A percentile compares a stretch with the other conserved stretches of the same genome.
Evolutionary conservation across 2,329 filamentous ascomycete species (phyloP).

Genomic region (Seiridium cupressi): DNA sequence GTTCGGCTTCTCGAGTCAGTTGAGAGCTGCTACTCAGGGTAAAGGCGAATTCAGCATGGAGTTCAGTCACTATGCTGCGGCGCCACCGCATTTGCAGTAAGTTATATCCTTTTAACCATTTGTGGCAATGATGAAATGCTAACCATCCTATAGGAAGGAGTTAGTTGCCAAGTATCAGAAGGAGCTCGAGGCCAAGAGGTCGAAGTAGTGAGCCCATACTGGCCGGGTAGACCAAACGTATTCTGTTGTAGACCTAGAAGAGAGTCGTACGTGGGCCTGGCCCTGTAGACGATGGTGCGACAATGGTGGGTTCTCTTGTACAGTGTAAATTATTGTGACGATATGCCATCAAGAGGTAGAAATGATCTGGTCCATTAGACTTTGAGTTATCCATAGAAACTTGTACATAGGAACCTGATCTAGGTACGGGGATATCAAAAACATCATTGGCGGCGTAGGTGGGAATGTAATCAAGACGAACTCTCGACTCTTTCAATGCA

Average conservation of each 20-base stretch:
- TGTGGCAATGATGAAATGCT: constrained; percentile 12
- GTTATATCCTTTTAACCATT: constrained; percentile 31
- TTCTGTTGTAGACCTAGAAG: no score
- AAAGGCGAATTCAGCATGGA: constrained; percentile 99
- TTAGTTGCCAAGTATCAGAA: constrained; percentile 58
- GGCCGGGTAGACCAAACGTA: neutral
- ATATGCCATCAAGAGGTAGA: constrained; percentile 5
- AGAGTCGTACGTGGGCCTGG: no score
- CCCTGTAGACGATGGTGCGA: neutral
- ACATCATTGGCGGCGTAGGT: neutral
- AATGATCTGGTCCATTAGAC: neutral
- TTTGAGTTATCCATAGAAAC: constrained; percentile 1
- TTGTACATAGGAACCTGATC: neutral
- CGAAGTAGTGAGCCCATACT: constrained; percentile 38
- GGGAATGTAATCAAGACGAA: neutral
- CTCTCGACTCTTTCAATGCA: neutral
- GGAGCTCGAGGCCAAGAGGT: constrained; percentile 56
- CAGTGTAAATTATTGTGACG: constrained; percentile 4
- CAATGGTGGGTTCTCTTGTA: neutral
- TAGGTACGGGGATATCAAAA: neutral
- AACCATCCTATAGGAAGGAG: constrained; percentile 47
- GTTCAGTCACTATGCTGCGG: constrained; percentile 91
- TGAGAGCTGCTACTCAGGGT: constrained; percentile 91
- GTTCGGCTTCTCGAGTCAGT: constrained; percentile 93
- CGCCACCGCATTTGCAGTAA: constrained; percentile 85